A percentile compares a stretch with the other conserved stretches of the same genome.
Evolutionary conservation across 1,284 basidiomycete genomes (phyloP).

Genomic region (Thecaphora thlaspeos): DNA sequence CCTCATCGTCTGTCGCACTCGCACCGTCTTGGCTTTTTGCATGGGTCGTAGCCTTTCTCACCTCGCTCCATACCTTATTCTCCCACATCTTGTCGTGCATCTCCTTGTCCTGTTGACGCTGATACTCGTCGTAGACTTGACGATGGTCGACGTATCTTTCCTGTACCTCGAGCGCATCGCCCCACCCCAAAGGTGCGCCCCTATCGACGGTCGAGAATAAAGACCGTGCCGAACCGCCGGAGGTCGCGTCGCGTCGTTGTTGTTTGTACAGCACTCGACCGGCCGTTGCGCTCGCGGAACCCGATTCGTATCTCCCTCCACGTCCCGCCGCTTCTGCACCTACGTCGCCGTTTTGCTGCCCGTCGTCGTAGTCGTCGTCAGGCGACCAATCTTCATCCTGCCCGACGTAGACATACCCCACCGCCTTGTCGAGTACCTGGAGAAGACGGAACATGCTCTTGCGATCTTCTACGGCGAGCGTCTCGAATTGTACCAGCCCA

Average conservation of each 20-base stretch:
- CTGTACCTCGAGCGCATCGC: slow-evolving; percentile 44
- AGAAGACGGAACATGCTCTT: slow-evolving; percentile 51
- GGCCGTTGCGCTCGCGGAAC: slow-evolving; percentile 18
- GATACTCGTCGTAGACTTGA: slow-evolving; percentile 23
- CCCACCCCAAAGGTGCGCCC: slow-evolving; percentile 44
- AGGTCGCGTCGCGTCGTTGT: slow-evolving; percentile 1
- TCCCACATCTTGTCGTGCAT: slow-evolving; percentile 30
- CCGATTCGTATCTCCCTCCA: slow-evolving; percentile 16
- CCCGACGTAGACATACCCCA: slow-evolving; percentile 48
- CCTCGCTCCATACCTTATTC: slow-evolving; percentile 24
- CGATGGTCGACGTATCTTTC: slow-evolving; percentile 46
- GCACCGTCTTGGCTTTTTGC: too few species aligned
- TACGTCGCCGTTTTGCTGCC: slow-evolving; percentile 10
- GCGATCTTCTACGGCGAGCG: slow-evolving; percentile 67
- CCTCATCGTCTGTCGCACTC: too few species aligned
- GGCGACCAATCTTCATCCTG: neutral
- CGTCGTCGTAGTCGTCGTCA: slow-evolving; percentile 18
- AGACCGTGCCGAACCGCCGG: slow-evolving; percentile 34
- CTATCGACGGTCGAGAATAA: slow-evolving; percentile 46
- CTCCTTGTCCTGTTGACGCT: slow-evolving; percentile 24
- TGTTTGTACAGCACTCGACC: slow-evolving; percentile 16
- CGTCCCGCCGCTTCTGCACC: slow-evolving; percentile 3
- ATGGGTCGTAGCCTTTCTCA: too few species aligned
- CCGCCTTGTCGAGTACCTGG: slow-evolving; percentile 51
- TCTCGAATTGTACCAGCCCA: slow-evolving; percentile 92